Conservation (phyloP, 1,284 basidiomycete genomes). For the Trichosporon sp. region DNA sequence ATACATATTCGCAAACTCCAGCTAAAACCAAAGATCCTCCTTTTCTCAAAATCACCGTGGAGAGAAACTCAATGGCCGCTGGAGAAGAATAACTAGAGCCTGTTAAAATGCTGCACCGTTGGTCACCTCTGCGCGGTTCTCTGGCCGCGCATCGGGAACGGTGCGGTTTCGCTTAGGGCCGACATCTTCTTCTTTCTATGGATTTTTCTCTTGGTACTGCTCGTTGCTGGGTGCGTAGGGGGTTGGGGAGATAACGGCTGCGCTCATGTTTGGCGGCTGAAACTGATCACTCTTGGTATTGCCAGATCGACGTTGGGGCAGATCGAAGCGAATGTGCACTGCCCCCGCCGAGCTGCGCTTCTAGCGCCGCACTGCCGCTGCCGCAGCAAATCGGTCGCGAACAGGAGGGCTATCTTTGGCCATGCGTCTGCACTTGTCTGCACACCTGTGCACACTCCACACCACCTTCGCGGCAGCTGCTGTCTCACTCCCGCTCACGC, state of each 20-base stretch:
- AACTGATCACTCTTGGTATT: no score
- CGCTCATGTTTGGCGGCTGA: background rate
- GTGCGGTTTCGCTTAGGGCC: conserved; percentile 53
- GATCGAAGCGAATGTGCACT: no score
- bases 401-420: background rate
- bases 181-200: conserved; percentile 32
- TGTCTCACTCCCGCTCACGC: background rate
- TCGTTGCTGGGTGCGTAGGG: background rate
- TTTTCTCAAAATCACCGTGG: conserved; percentile 23
- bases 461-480: no score
- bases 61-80: conserved; percentile 29
- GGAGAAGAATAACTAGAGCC: conserved; percentile 31
- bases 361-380: conserved; percentile 1
- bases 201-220: background rate
- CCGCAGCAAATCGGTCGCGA: background rate
- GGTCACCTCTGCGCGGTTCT: conserved; percentile 26
- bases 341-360: no score
- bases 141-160: conserved; percentile 27
- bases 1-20: conserved; percentile 28
- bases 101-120: conserved; percentile 46
- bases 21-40: conserved; percentile 27
- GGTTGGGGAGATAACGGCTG: no score
- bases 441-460: no score
- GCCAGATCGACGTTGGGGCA: no score
- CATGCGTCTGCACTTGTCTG: no score